Conservation (phyloP, 129 eudicot genomes). For the Solidago caesia region DNA sequence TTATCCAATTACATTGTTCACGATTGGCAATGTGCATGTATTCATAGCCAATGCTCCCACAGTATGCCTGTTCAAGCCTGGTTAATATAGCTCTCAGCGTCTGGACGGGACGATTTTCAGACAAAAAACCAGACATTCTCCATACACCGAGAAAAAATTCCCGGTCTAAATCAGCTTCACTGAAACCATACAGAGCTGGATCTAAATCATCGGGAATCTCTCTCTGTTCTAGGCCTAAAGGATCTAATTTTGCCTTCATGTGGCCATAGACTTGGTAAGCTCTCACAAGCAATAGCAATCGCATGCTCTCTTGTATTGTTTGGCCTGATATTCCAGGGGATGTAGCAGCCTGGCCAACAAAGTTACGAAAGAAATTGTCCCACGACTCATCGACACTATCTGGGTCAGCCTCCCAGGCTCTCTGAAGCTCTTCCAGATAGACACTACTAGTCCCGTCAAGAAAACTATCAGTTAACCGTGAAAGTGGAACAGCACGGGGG, state of each 20-base stretch:
- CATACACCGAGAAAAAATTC: slow-evolving; percentile 90
- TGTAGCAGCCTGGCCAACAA: slow-evolving; percentile 84
- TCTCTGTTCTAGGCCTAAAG: slow-evolving; percentile 71
- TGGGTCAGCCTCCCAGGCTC: slow-evolving; percentile 97
- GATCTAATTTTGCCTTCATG: slow-evolving; percentile 84
- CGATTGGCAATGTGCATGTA: slow-evolving; percentile 94
- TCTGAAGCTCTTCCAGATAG: slow-evolving; percentile 88
- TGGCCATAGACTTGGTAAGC: slow-evolving; percentile 97
- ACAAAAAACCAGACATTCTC: slow-evolving; percentile 86
- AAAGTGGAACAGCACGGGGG: slow-evolving; percentile 86
- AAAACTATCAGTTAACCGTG: slow-evolving; percentile 83
- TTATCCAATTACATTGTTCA: slow-evolving; percentile 84
- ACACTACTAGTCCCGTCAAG: slow-evolving; percentile 95
- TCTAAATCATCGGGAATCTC: slow-evolving; percentile 73
- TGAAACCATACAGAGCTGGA: slow-evolving; percentile 73
- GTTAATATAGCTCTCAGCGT: slow-evolving; percentile 74
- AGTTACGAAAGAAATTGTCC: slow-evolving; percentile 90
- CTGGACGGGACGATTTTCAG: slow-evolving; percentile 94
- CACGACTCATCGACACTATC: slow-evolving; percentile 92
- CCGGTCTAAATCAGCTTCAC: slow-evolving; percentile 82
- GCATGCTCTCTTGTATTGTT: slow-evolving; percentile 95
- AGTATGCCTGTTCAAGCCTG: slow-evolving; percentile 90
- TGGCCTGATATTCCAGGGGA: slow-evolving; percentile 95
- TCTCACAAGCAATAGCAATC: slow-evolving; percentile 78
- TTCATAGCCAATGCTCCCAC: slow-evolving; percentile 87